phyloP scores from a whole-genome alignment of 2,329 filamentous ascomycete species.

The Hypoxylon sp. region DNA sequence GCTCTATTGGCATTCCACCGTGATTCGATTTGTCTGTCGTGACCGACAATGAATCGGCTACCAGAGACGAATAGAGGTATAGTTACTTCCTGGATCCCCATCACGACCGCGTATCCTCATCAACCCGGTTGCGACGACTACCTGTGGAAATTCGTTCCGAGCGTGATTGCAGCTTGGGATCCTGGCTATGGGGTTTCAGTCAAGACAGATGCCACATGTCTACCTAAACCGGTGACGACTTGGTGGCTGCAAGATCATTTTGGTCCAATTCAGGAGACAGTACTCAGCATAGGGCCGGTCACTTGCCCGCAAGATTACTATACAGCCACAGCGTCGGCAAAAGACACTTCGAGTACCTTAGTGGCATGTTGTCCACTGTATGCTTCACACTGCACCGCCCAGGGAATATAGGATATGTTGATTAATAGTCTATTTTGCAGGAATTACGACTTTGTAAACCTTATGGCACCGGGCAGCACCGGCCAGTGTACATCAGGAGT shows the following conservation, averaged over 20 bases:
- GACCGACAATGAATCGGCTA: constrained; percentile 38
- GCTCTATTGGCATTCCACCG: constrained; percentile 2
- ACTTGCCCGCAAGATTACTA: constrained; percentile 42
- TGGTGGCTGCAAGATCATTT: constrained; percentile 43
- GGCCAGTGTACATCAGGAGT: constrained; percentile 39
- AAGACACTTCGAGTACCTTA: constrained; percentile 38
- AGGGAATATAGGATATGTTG: neutral
- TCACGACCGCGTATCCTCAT: constrained; percentile 32
- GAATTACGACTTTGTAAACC: constrained; percentile 32
- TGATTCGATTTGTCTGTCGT: constrained; percentile 18
- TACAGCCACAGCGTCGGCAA: constrained; percentile 36
- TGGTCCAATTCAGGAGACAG: constrained; percentile 31
- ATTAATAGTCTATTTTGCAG: constrained; percentile 23
- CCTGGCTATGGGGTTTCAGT: constrained; percentile 40
- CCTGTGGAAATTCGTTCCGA: constrained; percentile 34
- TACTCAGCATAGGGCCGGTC: constrained; percentile 40
- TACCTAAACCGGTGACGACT: constrained; percentile 40
- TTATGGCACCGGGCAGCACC: constrained; percentile 25
- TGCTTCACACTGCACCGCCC: constrained; percentile 2
- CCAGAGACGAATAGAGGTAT: constrained; percentile 40
- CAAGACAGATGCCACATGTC: constrained; percentile 26
- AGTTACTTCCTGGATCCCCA: constrained; percentile 43
- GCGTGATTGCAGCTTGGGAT: constrained; percentile 39
- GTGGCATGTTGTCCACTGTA: constrained; percentile 43
- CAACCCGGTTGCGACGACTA: constrained; percentile 35